These are phyloP conservation scores for Pseudogymnoascus sp. DNA, from an alignment of 2,329 filamentous ascomycete species.

Conservation along the genomic window DNA sequence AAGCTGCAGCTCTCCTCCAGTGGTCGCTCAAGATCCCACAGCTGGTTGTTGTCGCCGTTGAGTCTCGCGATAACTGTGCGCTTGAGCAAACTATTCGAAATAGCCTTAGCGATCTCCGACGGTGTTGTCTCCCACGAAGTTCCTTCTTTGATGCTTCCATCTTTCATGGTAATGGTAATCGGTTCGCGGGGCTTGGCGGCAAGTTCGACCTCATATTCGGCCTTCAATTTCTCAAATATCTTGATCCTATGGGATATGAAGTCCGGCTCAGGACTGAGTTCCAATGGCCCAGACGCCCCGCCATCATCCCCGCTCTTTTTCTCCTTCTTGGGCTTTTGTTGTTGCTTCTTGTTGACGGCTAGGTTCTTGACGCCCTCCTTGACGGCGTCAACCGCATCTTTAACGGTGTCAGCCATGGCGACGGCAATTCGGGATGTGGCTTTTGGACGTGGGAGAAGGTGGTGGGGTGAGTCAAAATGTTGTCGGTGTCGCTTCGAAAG, in stretches of 20 bases:
- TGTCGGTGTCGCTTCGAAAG: conserved; percentile 9
- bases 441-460: background rate
- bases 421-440: background rate
- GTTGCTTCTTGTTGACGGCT: conserved; percentile 38
- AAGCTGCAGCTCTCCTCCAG: conserved; percentile 82
- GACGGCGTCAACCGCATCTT: conserved; percentile 41
- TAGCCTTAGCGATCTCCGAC: conserved; percentile 66
- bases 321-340: conserved; percentile 42
- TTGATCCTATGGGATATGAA: conserved; percentile 79
- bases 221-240: conserved; percentile 83
- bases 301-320: conserved; percentile 41
- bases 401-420: conserved; percentile 41
- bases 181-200: conserved; percentile 62
- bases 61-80: conserved; percentile 81
- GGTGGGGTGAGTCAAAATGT: conserved; percentile 11
- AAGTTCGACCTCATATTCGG: conserved; percentile 71
- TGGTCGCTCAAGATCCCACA: conserved; percentile 91
- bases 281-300: conserved; percentile 35
- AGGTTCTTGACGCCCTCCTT: conserved; percentile 54
- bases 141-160: conserved; percentile 64
- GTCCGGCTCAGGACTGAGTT: conserved; percentile 53
- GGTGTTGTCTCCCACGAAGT: conserved; percentile 92
- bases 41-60: conserved; percentile 59
- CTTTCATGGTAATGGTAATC: conserved; percentile 66
- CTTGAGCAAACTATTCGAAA: conserved; percentile 78